Evolutionary conservation across 441 rosid genomes (phyloP), one percentile per base, ranked within the genome.

Genomic region (Biscutella auriculata): DNA sequence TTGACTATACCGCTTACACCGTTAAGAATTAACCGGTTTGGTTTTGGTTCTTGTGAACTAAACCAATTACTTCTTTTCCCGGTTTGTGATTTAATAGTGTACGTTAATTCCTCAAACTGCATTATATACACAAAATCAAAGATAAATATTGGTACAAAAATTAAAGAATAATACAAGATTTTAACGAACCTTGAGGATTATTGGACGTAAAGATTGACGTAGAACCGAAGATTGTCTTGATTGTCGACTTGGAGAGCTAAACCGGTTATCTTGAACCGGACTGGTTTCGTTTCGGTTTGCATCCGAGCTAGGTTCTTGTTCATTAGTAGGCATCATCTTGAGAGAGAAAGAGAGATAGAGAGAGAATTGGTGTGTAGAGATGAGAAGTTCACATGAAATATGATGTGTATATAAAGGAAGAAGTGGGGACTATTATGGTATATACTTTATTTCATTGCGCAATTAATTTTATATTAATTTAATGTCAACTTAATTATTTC

Each of bases 61-160:
- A 74, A 74, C 57, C 73, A 76, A 35, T 48, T 33, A 36, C 41
- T 63, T 36, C 62, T 50, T 47, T 66, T 64, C 19, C 63, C 67
- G 40, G 73, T 42, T 25, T 39, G 68, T 47, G 79, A 61, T 48
- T 48, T 62, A 29, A 89, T 64, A 39, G 68, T 75, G 50, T 84
- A 87, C 5, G 76, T 63, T 3, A 87, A 74, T 52, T 90, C 94
- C 63, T 77, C 91, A 51, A 90, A 90, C 97, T 90, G 76, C 70
- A 57, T 57, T 39, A 36, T 34, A 44, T 12, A 12, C 16, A 33
- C 5, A n/a, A 30, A 49, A 26, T 32, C 32, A 51, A 49, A 30
- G 6, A 23, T 39, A 13, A 30, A 2, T 48, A 8, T 49, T 25
- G 27, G 19, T 12, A 9, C 9, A 10, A 28, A 30, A 30, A 17